Evolutionary conservation across 2,329 filamentous ascomycete genomes (phyloP), one percentile per base, ranked within the genome.

Genomic region (Cladosporium cucumerinum): DNA sequence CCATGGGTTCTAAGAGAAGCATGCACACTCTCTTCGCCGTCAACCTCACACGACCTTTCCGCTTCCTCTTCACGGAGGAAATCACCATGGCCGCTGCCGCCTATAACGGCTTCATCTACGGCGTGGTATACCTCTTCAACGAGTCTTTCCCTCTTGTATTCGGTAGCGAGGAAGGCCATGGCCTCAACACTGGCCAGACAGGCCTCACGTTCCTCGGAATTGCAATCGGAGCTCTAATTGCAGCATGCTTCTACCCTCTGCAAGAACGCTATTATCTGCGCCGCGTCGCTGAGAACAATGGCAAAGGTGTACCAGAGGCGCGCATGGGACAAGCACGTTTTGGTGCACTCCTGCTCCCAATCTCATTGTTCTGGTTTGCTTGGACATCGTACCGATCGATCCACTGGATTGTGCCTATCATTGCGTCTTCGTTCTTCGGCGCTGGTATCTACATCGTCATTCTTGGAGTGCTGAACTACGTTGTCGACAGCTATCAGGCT

Each of bases 41-140:
- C 5, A 75, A 80, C 6, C 74, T 83, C 5, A 75, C 77, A n/a
- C 72, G 82, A n/a, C 82, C 82, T 0, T 80, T 83, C 66, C 74
- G 79, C 1, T 83, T 83, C 57, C 69, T 83, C 0, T 76, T 75
- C 16, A 78, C 79, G 1, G 81, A 83, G 67, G 78, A 80, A 30
- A 83, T 83, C 59, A 78, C 81, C 32, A 76, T 80, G 23, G 80
- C 80, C 39, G 78, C 76, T 3, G 80, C 82, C 1, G 69, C 81
- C 0, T 83, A 82, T 71, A 82, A 82, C 61, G 81, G 80, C 8
- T 83, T 81, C 66, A 73, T 82, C 4, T 83, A 83, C 59, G 81
- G 81, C 1, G 68, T 83, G 7, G 80, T 79, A 1, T 84, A 82
- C 62, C 72, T 83, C 0, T 82, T 83, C 73, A 82, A 82, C 66